A percentile compares a stretch with the other conserved stretches of the same genome.
Evolutionary conservation across 164 flowering plant species (phyloP).

Genomic region (Piper betle): DNA sequence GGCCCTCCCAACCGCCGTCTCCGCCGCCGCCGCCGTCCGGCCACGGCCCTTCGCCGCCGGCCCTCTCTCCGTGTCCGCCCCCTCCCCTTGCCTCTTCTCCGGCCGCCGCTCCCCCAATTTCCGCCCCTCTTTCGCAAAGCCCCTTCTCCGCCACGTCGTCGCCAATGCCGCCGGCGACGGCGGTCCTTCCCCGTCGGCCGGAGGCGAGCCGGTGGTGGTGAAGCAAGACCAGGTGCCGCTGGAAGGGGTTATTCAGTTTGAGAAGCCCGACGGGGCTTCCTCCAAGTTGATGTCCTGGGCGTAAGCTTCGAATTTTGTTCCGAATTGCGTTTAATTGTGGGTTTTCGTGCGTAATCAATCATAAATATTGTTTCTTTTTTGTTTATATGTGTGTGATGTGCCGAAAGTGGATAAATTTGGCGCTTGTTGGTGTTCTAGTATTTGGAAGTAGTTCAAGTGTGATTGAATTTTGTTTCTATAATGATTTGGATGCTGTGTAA

Average conservation of each 20-base stretch:
- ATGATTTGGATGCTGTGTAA: background rate
- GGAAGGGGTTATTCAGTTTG: constrained; percentile 92
- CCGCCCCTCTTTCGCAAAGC: background rate
- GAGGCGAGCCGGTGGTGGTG: constrained; percentile 32
- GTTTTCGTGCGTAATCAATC: background rate
- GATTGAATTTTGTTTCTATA: background rate
- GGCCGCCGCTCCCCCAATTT: background rate
- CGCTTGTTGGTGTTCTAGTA: background rate
- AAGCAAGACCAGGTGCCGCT: constrained; percentile 46
- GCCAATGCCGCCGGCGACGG: background rate
- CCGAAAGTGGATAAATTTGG: background rate
- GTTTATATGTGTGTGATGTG: background rate
- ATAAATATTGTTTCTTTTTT: no score
- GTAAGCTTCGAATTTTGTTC: constrained; percentile 16
- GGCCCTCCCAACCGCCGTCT: background rate
- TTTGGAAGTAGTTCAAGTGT: background rate
- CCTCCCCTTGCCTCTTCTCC: background rate
- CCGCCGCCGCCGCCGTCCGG: background rate
- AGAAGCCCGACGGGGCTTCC: constrained; percentile 39
- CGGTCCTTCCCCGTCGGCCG: constrained; percentile 11
- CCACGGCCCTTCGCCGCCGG: background rate
- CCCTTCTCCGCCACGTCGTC: background rate
- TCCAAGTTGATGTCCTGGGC: constrained; percentile 53
- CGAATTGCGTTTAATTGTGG: background rate
- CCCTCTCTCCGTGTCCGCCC: background rate